Evolutionary conservation across 345 rosid genomes (phyloP).

Genomic region (Nasturtium officinale): DNA sequence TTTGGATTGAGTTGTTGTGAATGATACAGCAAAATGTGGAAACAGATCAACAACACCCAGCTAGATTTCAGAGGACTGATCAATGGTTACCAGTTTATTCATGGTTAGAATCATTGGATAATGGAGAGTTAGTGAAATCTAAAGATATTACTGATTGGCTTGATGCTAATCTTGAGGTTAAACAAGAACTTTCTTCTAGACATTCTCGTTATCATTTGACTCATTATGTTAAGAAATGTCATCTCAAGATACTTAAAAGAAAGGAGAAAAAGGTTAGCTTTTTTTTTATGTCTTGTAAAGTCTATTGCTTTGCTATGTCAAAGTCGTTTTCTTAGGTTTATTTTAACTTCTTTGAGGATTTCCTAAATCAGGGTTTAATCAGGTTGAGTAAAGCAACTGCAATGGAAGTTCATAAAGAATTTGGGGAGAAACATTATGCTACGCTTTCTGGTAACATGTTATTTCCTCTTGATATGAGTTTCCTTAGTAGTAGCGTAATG

Average conservation of each 20-base stretch:
- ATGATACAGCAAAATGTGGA: slow-evolving; percentile 41
- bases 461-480: neutral
- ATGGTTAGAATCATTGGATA: slow-evolving; percentile 83
- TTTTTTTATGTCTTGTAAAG: neutral
- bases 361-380: slow-evolving; percentile 51
- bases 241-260: slow-evolving; percentile 88
- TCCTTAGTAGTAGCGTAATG: neutral
- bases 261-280: slow-evolving; percentile 69
- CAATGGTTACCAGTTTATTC: slow-evolving; percentile 88
- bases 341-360: neutral
- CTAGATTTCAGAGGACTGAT: slow-evolving; percentile 86
- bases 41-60: slow-evolving; percentile 58
- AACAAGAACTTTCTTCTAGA: slow-evolving; percentile 67
- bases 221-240: slow-evolving; percentile 94
- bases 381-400: slow-evolving; percentile 50
- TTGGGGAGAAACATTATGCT: slow-evolving; percentile 46
- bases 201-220: slow-evolving; percentile 93
- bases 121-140: slow-evolving; percentile 79
- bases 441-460: slow-evolving; percentile 50
- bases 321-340: neutral
- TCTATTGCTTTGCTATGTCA: neutral
- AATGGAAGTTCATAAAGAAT: slow-evolving; percentile 52
- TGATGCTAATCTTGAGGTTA: slow-evolving; percentile 61
- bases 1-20: neutral
- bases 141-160: slow-evolving; percentile 89